phyloP scores from a whole-genome alignment of 148 eudicot genomes.

The Cornus suecica region DNA sequence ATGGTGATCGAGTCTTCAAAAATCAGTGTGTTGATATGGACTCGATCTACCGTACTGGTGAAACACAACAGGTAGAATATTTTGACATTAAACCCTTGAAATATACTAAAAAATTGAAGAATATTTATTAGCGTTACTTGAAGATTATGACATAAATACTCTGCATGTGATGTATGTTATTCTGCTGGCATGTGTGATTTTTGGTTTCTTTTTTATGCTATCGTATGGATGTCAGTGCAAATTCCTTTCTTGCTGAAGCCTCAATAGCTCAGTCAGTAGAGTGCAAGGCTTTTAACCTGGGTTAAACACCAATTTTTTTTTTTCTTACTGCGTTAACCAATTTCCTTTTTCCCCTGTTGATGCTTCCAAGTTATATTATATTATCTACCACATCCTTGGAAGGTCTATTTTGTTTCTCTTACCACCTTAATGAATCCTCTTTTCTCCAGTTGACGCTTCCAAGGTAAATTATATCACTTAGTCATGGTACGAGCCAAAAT shows the following conservation, averaged over 20 bases:
- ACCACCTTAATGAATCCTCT: neutral
- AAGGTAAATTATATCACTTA: neutral
- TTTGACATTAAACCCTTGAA: neutral
- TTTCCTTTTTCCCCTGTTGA: too few species aligned
- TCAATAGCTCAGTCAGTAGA: neutral
- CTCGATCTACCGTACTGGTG: slow-evolving; percentile 80
- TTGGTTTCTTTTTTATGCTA: neutral
- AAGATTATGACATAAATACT: neutral
- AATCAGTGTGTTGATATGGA: slow-evolving; percentile 70
- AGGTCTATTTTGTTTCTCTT: neutral
- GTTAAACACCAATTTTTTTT: too few species aligned
- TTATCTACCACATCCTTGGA: neutral
- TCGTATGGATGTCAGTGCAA: neutral
- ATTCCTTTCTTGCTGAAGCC: neutral
- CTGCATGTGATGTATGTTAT: neutral
- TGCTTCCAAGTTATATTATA: neutral
- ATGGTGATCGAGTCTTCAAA: slow-evolving; percentile 46
- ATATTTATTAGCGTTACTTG: neutral
- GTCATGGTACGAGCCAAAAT: too few species aligned
- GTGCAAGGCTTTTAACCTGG: too few species aligned
- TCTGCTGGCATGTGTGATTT: neutral
- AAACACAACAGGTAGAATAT: slow-evolving; percentile 67
- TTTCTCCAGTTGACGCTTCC: neutral
- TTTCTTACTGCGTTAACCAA: too few species aligned
- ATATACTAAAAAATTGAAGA: neutral